Conservation (phyloP, 306 rosid species). For the Malus domestica region DNA sequence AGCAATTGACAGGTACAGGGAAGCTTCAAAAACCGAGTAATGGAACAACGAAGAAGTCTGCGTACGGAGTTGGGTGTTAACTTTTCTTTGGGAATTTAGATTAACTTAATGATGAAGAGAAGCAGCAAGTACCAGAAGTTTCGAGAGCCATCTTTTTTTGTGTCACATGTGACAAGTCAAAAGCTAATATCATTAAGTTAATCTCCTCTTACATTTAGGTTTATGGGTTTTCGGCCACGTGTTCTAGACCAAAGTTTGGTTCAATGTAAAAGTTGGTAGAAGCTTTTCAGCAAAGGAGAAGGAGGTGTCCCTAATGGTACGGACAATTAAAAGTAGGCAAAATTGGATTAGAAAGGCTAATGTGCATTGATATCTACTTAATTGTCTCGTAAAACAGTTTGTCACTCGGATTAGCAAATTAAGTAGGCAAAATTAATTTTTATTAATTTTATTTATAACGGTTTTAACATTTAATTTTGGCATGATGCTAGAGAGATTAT, state of each 20-base stretch:
- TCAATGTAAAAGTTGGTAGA: conserved; percentile 1
- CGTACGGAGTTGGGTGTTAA: not conserved
- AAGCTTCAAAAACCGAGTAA: not conserved
- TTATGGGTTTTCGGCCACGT: conserved; percentile 8
- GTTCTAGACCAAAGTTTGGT: not conserved
- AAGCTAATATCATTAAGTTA: not conserved
- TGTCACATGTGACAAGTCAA: not conserved
- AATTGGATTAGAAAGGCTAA: too few relatives aligned
- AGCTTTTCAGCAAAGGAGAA: conserved; percentile 36
- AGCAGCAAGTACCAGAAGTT: not conserved
- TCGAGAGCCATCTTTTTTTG: not conserved
- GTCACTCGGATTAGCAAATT: too few relatives aligned
- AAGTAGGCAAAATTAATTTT: too few relatives aligned
- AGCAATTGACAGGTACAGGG: not conserved
- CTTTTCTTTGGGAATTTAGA: not conserved
- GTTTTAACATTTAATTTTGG: too few relatives aligned
- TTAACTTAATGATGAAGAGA: not conserved
- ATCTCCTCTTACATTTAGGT: not conserved
- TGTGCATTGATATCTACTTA: too few relatives aligned
- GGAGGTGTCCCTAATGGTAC: not conserved
- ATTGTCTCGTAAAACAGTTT: too few relatives aligned
- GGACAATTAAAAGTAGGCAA: too few relatives aligned
- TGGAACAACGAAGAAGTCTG: not conserved
- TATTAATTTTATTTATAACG: too few relatives aligned
- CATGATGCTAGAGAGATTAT: too few relatives aligned